Percentiles rank a stretch among this genome's conserved stretches.
These are phyloP conservation scores for Ballota nigra DNA, from an alignment of 257 asterid species.

Conservation along the genomic window DNA sequence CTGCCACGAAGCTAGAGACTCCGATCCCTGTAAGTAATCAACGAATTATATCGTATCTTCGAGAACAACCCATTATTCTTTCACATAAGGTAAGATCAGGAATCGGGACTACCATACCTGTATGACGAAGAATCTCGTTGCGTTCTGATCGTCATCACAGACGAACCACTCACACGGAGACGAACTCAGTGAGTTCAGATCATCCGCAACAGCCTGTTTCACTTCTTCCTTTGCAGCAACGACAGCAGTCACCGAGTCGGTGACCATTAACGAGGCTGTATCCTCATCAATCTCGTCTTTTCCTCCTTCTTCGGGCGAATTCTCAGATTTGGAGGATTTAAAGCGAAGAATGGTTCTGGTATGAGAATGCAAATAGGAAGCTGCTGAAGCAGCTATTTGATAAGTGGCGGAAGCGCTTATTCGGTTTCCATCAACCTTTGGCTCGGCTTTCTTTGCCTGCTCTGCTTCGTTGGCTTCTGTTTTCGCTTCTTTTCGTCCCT, in stretches of 20 bases:
- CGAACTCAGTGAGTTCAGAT: constrained; percentile 63
- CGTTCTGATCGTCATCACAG: constrained; percentile 81
- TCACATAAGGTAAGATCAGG: background rate
- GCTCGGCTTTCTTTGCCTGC: constrained; percentile 18
- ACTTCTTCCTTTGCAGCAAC: constrained; percentile 99
- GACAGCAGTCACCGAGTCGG: constrained; percentile 87
- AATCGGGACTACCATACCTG: constrained; percentile 47
- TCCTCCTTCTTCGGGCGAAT: constrained; percentile 23
- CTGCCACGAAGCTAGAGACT: constrained; percentile 93
- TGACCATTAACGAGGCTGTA: constrained; percentile 75
- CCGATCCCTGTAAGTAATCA: constrained; percentile 73
- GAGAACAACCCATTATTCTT: too few species aligned
- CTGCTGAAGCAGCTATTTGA: constrained; percentile 91
- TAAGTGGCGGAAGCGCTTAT: constrained; percentile 67
- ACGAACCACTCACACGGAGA: constrained; percentile 96
- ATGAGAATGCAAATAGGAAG: constrained; percentile 85
- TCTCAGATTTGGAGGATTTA: constrained; percentile 46
- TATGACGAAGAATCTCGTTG: constrained; percentile 78
- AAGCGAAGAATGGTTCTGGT: constrained; percentile 69
- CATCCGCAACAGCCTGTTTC: constrained; percentile 97
- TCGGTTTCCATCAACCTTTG: constrained; percentile 31
- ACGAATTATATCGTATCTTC: too few species aligned
- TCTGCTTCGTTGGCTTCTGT: constrained; percentile 23
- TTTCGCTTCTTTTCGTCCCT: constrained; percentile 27
- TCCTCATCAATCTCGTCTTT: constrained; percentile 32